Evolutionary conservation across 768 basidiomycete species (phyloP), one percentile per base, ranked within the genome.

Genomic region (Rickenella mellea): DNA sequence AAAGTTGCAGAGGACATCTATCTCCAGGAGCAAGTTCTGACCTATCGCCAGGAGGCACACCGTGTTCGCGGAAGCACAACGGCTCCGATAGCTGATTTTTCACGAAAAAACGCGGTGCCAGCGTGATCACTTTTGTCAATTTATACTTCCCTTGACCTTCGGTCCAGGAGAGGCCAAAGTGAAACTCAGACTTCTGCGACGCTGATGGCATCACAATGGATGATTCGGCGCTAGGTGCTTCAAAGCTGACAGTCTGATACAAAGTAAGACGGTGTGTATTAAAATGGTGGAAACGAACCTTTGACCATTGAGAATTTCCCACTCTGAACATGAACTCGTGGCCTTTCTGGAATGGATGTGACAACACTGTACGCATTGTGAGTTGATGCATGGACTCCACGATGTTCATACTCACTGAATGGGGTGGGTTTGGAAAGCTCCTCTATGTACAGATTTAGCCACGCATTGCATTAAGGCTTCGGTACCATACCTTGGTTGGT

Each of bases 71-170:
- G 63, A 93, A 80, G 28, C 76, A 77, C 25, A 99, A 71, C 2
- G 78, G 54, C 39, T 76, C 74, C 4, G 67, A 48, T 27, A 91
- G 70, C 46, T 78, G 72, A 62, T 97, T 99, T 61, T 81, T 86
- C 51, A 98, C 61, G 48, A 98, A 65, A 67, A 92, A 98, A 35
- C 96, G 78, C 21, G 96, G 96, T 6, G 86, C 71, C 27, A 98
- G 65, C 0, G 87, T 93, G 49, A 99, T 80, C 50, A 97, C 83
- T 64, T 97, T 98, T 21, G 83, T 84, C 26, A 98, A 66, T 56
- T 97, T 97, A 61, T 97, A 98, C 68, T 96, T 97, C 27, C 96
- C 96, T n/a, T 82, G 66, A 1, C 93, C 96, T 60, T 94, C 92
- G 14, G 76, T 72, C 78, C 93, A 98, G 4, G 91, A 93, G 28